Evolutionary conservation across 441 rosid genomes (phyloP).

Genomic region (Euphorbia celastroides): DNA sequence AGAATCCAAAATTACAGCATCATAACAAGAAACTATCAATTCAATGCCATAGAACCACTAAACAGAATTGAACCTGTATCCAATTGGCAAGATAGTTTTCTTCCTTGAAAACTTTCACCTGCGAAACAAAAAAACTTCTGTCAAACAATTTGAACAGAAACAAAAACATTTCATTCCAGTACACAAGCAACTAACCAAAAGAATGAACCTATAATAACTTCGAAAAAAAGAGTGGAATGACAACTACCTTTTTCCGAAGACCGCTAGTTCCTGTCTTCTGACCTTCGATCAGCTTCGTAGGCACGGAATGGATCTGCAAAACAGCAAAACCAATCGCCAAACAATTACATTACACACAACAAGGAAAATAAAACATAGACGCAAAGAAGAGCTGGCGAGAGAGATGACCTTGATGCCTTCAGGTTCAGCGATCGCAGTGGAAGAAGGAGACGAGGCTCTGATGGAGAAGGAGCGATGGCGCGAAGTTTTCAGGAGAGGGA

Average conservation of each 20-base stretch:
- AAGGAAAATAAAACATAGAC: no score
- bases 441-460: constrained; percentile 43
- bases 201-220: background rate
- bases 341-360: no score
- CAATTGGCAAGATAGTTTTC: constrained; percentile 91
- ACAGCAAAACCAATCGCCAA: background rate
- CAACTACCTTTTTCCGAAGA: constrained; percentile 73
- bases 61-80: constrained; percentile 64
- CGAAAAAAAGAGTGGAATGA: background rate
- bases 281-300: constrained; percentile 86
- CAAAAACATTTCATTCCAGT: background rate
- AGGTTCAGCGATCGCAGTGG: constrained; percentile 57
- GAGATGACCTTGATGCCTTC: constrained; percentile 70
- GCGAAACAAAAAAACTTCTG: no score
- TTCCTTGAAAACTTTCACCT: constrained; percentile 86
- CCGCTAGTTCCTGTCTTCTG: constrained; percentile 97
- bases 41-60: background rate
- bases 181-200: background rate
- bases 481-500: constrained; percentile 26
- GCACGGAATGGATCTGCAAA: constrained; percentile 57
- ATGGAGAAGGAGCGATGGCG: constrained; percentile 21
- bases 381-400: no score
- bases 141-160: no score
- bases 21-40: constrained; percentile 5
- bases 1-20: constrained; percentile 2